Conservation (phyloP, 2,329 filamentous ascomycete species). For the Tolypocladium amazonense region DNA sequence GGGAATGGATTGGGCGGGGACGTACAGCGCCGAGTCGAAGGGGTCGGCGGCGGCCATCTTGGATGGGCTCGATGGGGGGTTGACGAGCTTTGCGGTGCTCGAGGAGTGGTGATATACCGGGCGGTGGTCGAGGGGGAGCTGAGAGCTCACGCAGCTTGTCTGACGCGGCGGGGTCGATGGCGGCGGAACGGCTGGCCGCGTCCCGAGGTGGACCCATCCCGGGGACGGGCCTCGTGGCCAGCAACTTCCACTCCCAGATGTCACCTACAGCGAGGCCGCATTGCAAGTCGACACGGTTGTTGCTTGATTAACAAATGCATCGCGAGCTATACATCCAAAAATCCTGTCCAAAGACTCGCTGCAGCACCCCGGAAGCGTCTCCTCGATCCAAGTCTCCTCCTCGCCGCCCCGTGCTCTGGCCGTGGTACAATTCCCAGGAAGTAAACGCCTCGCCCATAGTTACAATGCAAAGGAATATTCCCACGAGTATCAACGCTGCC, state of each 20-base stretch:
- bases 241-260: background rate
- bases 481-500: background rate
- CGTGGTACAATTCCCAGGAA: background rate
- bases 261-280: background rate
- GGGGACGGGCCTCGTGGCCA: background rate
- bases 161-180: background rate
- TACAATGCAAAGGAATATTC: background rate
- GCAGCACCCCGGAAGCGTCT: background rate
- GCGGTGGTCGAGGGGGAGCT: background rate
- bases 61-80: background rate
- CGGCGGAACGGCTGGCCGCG: background rate
- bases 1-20: background rate
- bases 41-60: slow-evolving; percentile 43
- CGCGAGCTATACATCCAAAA: background rate
- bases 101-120: background rate
- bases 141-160: background rate
- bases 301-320: background rate
- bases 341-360: background rate
- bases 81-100: background rate
- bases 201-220: background rate
- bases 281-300: background rate
- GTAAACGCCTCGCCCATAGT: slow-evolving; percentile 1
- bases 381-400: background rate
- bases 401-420: background rate
- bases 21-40: slow-evolving; percentile 66